phyloP scores from a whole-genome alignment of 257 asterid genomes.

The Voacanga thouarsii region DNA sequence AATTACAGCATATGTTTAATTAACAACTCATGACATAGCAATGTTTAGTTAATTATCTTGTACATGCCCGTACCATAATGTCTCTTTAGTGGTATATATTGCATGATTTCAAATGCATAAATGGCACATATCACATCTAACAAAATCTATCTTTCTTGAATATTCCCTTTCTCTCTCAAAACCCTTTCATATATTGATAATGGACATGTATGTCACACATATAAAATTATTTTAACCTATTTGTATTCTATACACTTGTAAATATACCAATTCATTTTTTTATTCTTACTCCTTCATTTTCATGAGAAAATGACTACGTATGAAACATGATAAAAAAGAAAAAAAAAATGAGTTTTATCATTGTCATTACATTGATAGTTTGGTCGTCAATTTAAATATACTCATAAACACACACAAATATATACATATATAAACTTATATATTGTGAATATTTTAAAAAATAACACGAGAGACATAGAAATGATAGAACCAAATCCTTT shows the following conservation, averaged over 20 bases:
- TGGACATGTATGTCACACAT: background rate
- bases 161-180: conserved; percentile 6
- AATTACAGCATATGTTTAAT: background rate
- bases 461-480: too few species aligned
- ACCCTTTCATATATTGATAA: background rate
- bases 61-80: conserved; percentile 14
- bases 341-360: too few species aligned
- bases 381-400: too few species aligned
- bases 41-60: conserved; percentile 7
- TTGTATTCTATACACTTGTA: background rate
- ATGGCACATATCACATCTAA: conserved; percentile 10
- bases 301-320: conserved; percentile 8
- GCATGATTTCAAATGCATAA: conserved; percentile 3
- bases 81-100: conserved; percentile 19
- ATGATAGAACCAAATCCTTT: background rate
- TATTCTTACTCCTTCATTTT: conserved; percentile 6
- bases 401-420: too few species aligned
- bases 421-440: too few species aligned
- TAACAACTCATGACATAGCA: conserved; percentile 11
- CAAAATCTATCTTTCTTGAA: background rate
- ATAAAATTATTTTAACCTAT: background rate
- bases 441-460: too few species aligned
- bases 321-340: background rate
- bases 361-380: too few species aligned
- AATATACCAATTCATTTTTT: background rate